phyloP scores from a whole-genome alignment of 2,329 filamentous ascomycete species.

The Neophaeococcomyces mojaviensis region DNA sequence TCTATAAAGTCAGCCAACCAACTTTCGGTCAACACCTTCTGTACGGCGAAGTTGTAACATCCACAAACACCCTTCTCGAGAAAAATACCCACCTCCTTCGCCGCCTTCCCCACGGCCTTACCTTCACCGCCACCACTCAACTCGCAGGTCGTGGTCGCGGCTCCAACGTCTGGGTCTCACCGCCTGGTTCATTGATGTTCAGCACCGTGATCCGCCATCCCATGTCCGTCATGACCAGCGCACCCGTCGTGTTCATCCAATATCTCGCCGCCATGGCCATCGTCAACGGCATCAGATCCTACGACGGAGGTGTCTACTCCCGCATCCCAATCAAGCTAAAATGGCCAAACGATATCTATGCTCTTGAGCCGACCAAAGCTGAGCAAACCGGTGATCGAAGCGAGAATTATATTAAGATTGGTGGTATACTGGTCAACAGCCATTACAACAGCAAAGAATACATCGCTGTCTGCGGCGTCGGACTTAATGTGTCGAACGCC shows the following conservation, averaged over 20 bases:
- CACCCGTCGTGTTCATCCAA: slow-evolving; percentile 86
- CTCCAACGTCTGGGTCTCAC: slow-evolving; percentile 89
- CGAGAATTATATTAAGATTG: slow-evolving; percentile 70
- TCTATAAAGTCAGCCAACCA: slow-evolving; percentile 19
- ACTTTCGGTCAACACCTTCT: slow-evolving; percentile 71
- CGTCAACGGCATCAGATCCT: slow-evolving; percentile 72
- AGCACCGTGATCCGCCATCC: slow-evolving; percentile 82
- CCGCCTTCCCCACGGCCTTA: slow-evolving; percentile 76
- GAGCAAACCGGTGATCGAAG: slow-evolving; percentile 15
- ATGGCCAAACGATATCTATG: slow-evolving; percentile 95
- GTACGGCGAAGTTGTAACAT: slow-evolving; percentile 88
- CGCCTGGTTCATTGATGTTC: slow-evolving; percentile 77
- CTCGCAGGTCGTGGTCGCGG: slow-evolving; percentile 82
- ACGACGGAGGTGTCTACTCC: slow-evolving; percentile 65
- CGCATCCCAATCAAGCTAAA: slow-evolving; percentile 77
- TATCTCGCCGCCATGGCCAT: slow-evolving; percentile 86
- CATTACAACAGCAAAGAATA: slow-evolving; percentile 70
- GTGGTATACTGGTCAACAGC: slow-evolving; percentile 86
- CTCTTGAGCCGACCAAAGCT: slow-evolving; percentile 49
- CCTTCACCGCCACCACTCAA: slow-evolving; percentile 77
- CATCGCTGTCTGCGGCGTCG: slow-evolving; percentile 77
- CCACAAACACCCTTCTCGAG: slow-evolving; percentile 86
- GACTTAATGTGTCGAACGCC: slow-evolving; percentile 76
- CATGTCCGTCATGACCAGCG: slow-evolving; percentile 59
- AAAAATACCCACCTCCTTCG: slow-evolving; percentile 79